phyloP scores from a whole-genome alignment of 202 grass and related monocot genomes.

The Panicum hallii region DNA sequence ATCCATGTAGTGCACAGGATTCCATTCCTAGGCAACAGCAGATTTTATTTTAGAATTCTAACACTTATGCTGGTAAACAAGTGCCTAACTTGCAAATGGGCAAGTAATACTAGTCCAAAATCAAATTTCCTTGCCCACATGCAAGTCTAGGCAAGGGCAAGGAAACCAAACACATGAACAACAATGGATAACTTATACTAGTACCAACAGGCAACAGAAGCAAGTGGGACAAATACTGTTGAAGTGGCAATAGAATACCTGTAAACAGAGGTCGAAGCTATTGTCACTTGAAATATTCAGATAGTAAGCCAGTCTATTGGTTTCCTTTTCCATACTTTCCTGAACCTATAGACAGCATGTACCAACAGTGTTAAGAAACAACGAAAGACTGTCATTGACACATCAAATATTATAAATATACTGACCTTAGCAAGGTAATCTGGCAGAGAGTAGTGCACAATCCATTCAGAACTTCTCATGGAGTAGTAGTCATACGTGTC shows the following conservation, averaged over 20 bases:
- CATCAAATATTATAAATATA: slow-evolving; percentile 13
- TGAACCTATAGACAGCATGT: slow-evolving; percentile 49
- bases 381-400: slow-evolving; percentile 1
- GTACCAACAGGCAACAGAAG: neutral
- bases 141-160: slow-evolving; percentile 6
- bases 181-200: neutral
- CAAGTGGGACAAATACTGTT: neutral
- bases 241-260: slow-evolving; percentile 46
- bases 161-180: neutral
- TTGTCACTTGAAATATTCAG: slow-evolving; percentile 36
- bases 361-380: slow-evolving; percentile 27
- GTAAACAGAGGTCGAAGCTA: slow-evolving; percentile 45
- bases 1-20: neutral
- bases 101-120: neutral
- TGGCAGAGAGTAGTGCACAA: slow-evolving; percentile 55
- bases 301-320: slow-evolving; percentile 43
- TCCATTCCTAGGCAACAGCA: slow-evolving; percentile 26
- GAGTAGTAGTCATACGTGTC: slow-evolving; percentile 60
- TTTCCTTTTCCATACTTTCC: slow-evolving; percentile 59
- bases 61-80: slow-evolving; percentile 22
- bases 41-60: slow-evolving; percentile 22
- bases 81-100: neutral
- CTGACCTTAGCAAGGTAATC: slow-evolving; percentile 65
- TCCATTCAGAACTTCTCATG: slow-evolving; percentile 57
- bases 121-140: slow-evolving; percentile 14